Conservation (phyloP, 768 basidiomycete species). For the Lyophyllum semitale region DNA sequence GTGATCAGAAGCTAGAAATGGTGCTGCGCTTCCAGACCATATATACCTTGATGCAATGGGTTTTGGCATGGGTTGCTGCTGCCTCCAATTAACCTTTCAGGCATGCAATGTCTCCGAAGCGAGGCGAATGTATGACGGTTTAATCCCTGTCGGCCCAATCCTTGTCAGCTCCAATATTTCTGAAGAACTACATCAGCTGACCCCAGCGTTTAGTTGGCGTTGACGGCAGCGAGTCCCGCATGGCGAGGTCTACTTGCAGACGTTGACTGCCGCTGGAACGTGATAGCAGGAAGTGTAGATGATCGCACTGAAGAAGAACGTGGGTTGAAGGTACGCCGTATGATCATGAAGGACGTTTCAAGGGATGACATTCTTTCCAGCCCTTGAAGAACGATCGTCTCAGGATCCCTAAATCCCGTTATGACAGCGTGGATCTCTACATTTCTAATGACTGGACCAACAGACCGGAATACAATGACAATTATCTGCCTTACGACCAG, state of each 20-base stretch:
- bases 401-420: conserved; percentile 93
- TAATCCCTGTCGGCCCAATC: conserved; percentile 93
- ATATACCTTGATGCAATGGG: conserved; percentile 99
- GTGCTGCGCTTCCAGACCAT: conserved; percentile 86
- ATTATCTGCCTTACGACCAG: conserved; percentile 75
- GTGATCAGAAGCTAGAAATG: conserved; percentile 77
- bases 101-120: conserved; percentile 94
- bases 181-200: conserved; percentile 7
- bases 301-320: conserved; percentile 96
- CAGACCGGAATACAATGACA: conserved; percentile 94
- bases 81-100: conserved; percentile 97
- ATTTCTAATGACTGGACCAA: conserved; percentile 86
- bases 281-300: conserved; percentile 97
- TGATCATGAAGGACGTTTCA: neutral
- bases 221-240: conserved; percentile 92
- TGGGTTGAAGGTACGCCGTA: conserved; percentile 65
- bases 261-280: conserved; percentile 98
- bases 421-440: conserved; percentile 94
- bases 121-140: conserved; percentile 91
- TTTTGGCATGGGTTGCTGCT: conserved; percentile 99
- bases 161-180: conserved; percentile 59
- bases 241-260: conserved; percentile 96
- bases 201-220: conserved; percentile 64
- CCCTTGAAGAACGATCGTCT: conserved; percentile 75
- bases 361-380: conserved; percentile 37